Conservation (phyloP, 1,139 yeast species). For the Suhomyces bokatorum region DNA sequence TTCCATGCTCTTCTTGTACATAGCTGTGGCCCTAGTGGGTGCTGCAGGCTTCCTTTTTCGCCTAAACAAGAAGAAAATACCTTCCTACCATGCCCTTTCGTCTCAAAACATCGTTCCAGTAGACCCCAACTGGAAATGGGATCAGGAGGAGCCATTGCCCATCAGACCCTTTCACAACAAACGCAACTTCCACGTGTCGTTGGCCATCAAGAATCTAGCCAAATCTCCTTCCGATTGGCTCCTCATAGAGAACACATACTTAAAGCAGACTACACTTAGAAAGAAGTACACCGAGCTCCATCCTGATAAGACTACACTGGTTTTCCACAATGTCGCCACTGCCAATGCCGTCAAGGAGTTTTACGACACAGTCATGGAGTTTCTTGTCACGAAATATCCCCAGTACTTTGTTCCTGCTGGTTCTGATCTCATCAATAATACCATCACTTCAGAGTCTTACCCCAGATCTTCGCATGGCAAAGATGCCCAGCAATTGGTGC, state of each 20-base stretch:
- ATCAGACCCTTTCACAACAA: constrained; percentile 23
- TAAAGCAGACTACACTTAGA: constrained; percentile 24
- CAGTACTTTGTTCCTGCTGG: constrained; percentile 26
- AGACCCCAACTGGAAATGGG: constrained; percentile 13
- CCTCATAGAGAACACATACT: constrained; percentile 39
- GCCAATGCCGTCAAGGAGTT: constrained; percentile 34
- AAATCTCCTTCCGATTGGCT: constrained; percentile 39
- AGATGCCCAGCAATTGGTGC: constrained; percentile 24
- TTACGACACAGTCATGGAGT: constrained; percentile 30
- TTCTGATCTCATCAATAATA: constrained; percentile 22
- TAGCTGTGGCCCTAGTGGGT: neutral
- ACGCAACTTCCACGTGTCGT: constrained; percentile 38
- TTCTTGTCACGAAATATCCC: constrained; percentile 36
- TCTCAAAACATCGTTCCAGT: constrained; percentile 10
- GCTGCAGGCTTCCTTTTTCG: neutral
- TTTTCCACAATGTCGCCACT: constrained; percentile 21
- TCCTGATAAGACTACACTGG: constrained; percentile 27
- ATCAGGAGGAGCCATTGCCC: constrained; percentile 13
- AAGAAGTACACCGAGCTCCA: constrained; percentile 20
- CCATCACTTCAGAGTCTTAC: constrained; percentile 29
- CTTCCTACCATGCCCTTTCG: neutral
- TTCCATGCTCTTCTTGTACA: neutral
- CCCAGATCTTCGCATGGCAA: constrained; percentile 23
- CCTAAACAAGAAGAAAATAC: neutral
- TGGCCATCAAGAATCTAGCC: constrained; percentile 37